phyloP scores from a whole-genome alignment of 352 stramenopile genomes.

The Pseudoperonospora humuli region DNA sequence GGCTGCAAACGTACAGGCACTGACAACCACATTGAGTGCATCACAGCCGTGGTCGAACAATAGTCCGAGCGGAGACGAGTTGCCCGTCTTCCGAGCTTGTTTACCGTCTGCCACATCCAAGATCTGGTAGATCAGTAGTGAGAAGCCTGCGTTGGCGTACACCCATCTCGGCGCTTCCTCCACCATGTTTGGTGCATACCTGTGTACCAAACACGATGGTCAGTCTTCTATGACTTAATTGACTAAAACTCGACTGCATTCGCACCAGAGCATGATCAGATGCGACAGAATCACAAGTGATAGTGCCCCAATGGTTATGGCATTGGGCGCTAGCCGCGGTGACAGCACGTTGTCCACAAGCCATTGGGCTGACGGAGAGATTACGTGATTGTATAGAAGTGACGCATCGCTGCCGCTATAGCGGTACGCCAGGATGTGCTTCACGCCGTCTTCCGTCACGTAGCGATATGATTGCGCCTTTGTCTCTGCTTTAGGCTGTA shows the following conservation, averaged over 20 bases:
- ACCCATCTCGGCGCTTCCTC: constrained; percentile 67
- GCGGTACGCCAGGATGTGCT: constrained; percentile 67
- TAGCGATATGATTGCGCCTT: constrained; percentile 41
- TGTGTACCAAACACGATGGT: constrained; percentile 5
- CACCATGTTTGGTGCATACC: constrained; percentile 79
- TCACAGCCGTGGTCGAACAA: constrained; percentile 85
- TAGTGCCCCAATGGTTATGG: constrained; percentile 76
- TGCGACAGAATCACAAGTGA: constrained; percentile 64
- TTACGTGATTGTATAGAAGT: constrained; percentile 76
- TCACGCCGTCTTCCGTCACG: constrained; percentile 60
- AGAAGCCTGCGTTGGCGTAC: constrained; percentile 56
- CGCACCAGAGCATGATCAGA: constrained; percentile 64
- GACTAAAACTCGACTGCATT: too few species aligned
- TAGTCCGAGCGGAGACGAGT: constrained; percentile 76
- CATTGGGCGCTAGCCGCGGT: constrained; percentile 62
- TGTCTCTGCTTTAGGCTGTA: not conserved
- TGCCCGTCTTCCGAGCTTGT: constrained; percentile 79
- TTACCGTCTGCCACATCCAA: constrained; percentile 84
- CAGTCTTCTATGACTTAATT: too few species aligned
- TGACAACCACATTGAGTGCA: constrained; percentile 77
- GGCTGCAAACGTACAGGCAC: constrained; percentile 76
- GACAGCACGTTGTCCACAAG: constrained; percentile 74
- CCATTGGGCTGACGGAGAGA: constrained; percentile 66
- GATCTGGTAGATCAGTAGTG: constrained; percentile 74
- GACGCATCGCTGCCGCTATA: constrained; percentile 82